Percentiles rank a stretch among this genome's conserved stretches.
phyloP scores from a whole-genome alignment of 179 eudicot genomes.

The Silene vulgaris region DNA sequence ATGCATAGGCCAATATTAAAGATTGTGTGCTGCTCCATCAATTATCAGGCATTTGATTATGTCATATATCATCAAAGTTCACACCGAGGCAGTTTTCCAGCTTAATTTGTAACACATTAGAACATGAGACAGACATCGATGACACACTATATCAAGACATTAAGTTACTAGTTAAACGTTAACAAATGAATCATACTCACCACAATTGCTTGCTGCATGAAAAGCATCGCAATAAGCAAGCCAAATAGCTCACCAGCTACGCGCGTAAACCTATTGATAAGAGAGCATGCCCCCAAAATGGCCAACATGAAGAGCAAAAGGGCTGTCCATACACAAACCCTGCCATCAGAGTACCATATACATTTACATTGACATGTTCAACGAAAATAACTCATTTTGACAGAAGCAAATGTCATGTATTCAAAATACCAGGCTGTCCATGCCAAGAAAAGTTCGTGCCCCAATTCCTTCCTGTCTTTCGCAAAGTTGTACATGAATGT shows the following conservation, averaged over 20 bases:
- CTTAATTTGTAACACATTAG: background rate
- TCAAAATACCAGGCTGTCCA: constrained; percentile 89
- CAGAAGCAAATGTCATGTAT: background rate
- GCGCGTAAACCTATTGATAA: constrained; percentile 95
- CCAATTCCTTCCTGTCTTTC: constrained; percentile 78
- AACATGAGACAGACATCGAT: background rate
- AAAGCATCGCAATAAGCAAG: constrained; percentile 92
- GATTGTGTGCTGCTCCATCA: background rate
- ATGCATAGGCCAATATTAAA: constrained; percentile 12
- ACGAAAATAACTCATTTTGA: background rate
- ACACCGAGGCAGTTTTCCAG: constrained; percentile 4
- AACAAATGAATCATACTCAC: constrained; percentile 38
- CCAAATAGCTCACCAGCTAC: constrained; percentile 97
- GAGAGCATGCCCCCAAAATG: constrained; percentile 92
- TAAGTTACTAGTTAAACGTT: background rate
- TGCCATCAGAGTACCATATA: constrained; percentile 23
- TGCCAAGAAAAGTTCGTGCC: constrained; percentile 74
- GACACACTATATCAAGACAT: background rate
- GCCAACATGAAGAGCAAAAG: constrained; percentile 83
- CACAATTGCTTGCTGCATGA: constrained; percentile 97
- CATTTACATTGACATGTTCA: constrained; percentile 12
- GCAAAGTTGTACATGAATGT: constrained; percentile 95
- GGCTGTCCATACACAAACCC: constrained; percentile 99
- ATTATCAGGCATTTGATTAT: background rate
- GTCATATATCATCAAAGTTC: background rate